phyloP scores from a whole-genome alignment of 768 basidiomycete species.

The Termitomyces sp. region DNA sequence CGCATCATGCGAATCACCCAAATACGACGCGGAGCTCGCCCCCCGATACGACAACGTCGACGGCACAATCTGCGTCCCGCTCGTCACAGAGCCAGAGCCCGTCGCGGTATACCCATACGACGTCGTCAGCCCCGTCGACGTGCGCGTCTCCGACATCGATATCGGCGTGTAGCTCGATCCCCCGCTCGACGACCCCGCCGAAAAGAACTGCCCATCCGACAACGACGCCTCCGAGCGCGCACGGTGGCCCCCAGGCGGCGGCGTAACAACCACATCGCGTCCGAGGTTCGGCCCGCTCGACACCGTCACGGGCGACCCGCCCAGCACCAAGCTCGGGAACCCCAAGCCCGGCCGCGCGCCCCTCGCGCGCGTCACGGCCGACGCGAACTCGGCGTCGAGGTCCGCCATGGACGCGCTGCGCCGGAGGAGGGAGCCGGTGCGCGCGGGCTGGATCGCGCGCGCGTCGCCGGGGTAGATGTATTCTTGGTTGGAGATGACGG shows the following conservation, averaged over 20 bases:
- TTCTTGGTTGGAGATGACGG: slow-evolving; percentile 57
- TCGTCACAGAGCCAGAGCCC: slow-evolving; percentile 18
- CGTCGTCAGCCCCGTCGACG: slow-evolving; percentile 26
- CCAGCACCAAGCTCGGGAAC: slow-evolving; percentile 34
- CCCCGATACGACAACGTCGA: slow-evolving; percentile 52
- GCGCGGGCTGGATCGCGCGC: slow-evolving; percentile 67
- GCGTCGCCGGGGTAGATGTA: slow-evolving; percentile 73
- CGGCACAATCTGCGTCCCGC: slow-evolving; percentile 41
- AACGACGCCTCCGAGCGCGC: slow-evolving; percentile 25
- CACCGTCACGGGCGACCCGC: slow-evolving; percentile 66
- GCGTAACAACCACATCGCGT: slow-evolving; percentile 36
- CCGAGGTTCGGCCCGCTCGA: slow-evolving; percentile 62
- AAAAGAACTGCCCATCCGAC: slow-evolving; percentile 39
- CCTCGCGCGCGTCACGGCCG: slow-evolving; percentile 41
- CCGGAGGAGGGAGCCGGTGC: slow-evolving; percentile 35
- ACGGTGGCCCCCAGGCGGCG: slow-evolving; percentile 35
- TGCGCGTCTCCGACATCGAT: slow-evolving; percentile 22
- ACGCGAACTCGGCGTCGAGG: slow-evolving; percentile 56
- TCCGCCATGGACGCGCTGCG: slow-evolving; percentile 77
- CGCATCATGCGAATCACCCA: slow-evolving; percentile 51
- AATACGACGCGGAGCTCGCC: slow-evolving; percentile 50
- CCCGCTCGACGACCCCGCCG: slow-evolving; percentile 29
- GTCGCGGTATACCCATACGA: slow-evolving; percentile 28
- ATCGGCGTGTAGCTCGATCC: slow-evolving; percentile 32
- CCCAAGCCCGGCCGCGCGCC: slow-evolving; percentile 35